Evolutionary conservation across 371 early-diverging fungal species (phyloP), one percentile per base, ranked within the genome.

Genomic region (Syncephalis plumigaleata): DNA sequence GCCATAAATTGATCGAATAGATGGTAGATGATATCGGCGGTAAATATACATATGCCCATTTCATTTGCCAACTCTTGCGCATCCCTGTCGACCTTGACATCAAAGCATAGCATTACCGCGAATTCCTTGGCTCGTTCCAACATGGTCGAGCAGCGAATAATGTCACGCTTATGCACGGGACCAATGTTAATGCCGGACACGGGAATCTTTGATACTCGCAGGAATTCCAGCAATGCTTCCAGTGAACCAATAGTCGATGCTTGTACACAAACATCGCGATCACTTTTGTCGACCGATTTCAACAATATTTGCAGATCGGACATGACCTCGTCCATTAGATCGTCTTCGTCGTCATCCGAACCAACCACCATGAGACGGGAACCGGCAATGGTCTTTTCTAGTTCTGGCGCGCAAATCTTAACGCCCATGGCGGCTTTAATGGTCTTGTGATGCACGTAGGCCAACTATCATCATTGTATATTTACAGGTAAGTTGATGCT

Each of bases 21-120:
- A 62, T 99, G 98, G 65, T 99, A 99, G 61, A 99, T 99, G 58
- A 99, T 98, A 52, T 99, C 93, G 22, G 99, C 99, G 51, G 71
- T 79, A 70, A 98, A 98, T 21, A 99, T 67, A 67, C 79, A 87
- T 48, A 99, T 76, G 24, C 94, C 91, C 44, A 89, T 42, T 46
- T 91, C 86, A 20, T 96, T 83, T 0, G 99, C 99, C 64, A 93
- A 50, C 22, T 89, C 85, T 57, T 75, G 73, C 1, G 97, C 98
- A 25, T 99, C 99, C 61, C 82, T 87, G 54, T 98, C 98, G 42
- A 98, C 75, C 63, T 91, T 81, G 52, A 98, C 96, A 72, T 99
- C 99, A 71, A 99, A 99, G 58, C 94, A 91, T n/a, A 99, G 75
- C 69, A 99, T 79, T 36, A 84, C 83, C 0, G 98, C 94, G 42